Evolutionary conservation across 1,284 basidiomycete genomes (phyloP), one percentile per base, ranked within the genome.

Genomic region (Pyrrhoderma lamaoense): DNA sequence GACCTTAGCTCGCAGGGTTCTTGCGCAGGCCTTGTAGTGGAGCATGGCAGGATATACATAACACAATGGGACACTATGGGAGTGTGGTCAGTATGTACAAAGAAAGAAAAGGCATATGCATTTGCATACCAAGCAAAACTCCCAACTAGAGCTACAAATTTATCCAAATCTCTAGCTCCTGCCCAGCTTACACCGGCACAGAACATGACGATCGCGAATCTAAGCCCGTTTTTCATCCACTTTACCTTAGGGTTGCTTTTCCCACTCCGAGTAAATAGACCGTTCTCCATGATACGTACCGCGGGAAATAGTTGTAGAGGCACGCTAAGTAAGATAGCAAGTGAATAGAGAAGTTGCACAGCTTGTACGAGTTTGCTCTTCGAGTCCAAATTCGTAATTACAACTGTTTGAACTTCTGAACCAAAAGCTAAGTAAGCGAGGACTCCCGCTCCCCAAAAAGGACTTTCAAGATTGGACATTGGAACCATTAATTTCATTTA

Each of bases 231-330:
- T 82, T 99, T 99, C 61, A 84, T 74, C 92, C 95, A 90, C 64
- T 89, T 89, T 62, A 89, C 82, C 49, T 75, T 70, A 35, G 65
- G 56, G 62, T 85, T 70, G 35, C 59, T 73, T 67, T 92, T 91
- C 56, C 97, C 96, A 61, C 93, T 96, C 47, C 80, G 82, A 47
- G 81, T 79, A 66, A 99, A 98, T n/a, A 99, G 64, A 1, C 91
- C 94, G 60, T 95, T 95, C 74, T 99, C 96, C 70, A 99, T 82
- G 64, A 99, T 98, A 42, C 93, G 82, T 44, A 97, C 85, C 1
- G 94, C 96, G 0, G 95, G 95, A 87, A 99, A 98, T 52, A 99
- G 84, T 65, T 96, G 93, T 3, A 99, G 79, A 0, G 95, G 95
- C 13, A 91, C 88, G 13, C 93, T 96, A 38, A 98, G 81, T 55